Conservation (phyloP, 495 filamentous ascomycete species). For the Parathielavia appendiculata region DNA sequence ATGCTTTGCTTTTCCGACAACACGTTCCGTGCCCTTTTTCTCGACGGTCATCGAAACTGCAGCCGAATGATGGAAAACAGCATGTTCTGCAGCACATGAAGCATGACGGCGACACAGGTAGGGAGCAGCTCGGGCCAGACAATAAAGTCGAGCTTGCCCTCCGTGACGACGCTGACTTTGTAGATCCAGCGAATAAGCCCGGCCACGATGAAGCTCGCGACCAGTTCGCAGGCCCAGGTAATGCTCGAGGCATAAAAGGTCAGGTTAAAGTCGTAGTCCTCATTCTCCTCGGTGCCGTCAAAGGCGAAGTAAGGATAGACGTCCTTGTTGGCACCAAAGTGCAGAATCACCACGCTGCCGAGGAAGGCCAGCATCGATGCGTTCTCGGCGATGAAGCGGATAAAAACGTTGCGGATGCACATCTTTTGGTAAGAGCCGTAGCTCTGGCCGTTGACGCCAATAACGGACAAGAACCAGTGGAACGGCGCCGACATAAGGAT, state of each 20-base stretch:
- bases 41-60: conserved; percentile 44
- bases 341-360: conserved; percentile 54
- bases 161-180: conserved; percentile 52
- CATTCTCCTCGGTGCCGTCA: conserved; percentile 38
- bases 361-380: conserved; percentile 62
- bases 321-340: conserved; percentile 58
- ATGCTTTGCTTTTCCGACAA: conserved; percentile 5
- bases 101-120: conserved; percentile 54
- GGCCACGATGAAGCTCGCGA: conserved; percentile 52
- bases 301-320: conserved; percentile 57
- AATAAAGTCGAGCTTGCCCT: conserved; percentile 54
- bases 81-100: conserved; percentile 65
- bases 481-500: conserved; percentile 54
- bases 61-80: conserved; percentile 58
- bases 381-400: conserved; percentile 57
- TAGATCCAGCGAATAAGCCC: conserved; percentile 50
- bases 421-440: conserved; percentile 56
- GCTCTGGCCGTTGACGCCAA: conserved; percentile 48
- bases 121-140: conserved; percentile 59
- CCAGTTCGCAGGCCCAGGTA: conserved; percentile 59
- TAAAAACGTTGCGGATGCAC: conserved; percentile 56
- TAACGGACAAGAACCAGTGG: conserved; percentile 45
- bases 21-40: background rate
- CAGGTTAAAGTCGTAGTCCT: conserved; percentile 50
- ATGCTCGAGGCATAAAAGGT: conserved; percentile 55